These are phyloP conservation scores for Rosa multiflora DNA, from an alignment of 306 rosid genomes.

Conservation along the genomic window DNA sequence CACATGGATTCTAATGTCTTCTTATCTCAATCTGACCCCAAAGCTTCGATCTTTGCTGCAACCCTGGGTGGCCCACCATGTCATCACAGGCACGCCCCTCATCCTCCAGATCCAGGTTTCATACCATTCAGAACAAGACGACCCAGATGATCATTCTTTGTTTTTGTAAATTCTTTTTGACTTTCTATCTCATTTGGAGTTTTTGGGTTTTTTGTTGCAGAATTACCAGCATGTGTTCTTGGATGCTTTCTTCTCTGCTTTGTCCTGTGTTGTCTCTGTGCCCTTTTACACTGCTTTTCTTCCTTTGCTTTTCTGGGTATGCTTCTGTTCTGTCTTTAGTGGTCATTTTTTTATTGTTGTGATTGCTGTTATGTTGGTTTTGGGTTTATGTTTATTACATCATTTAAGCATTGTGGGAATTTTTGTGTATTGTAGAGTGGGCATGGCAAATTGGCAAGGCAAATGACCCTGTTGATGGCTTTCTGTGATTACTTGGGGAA, in stretches of 20 bases:
- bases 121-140: not conserved
- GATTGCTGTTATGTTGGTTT: not conserved
- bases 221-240: conserved; percentile 48
- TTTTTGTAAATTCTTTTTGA: not conserved
- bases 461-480: conserved; percentile 94
- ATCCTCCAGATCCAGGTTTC: conserved; percentile 82
- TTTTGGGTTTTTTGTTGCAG: conserved; percentile 40
- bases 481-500: conserved; percentile 88
- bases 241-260: conserved; percentile 69
- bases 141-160: conserved; percentile 24
- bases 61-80: conserved; percentile 65
- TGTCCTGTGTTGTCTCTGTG: conserved; percentile 88
- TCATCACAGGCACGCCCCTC: conserved; percentile 52
- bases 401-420: not conserved
- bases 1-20: conserved; percentile 55
- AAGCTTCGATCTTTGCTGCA: conserved; percentile 75
- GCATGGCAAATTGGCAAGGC: conserved; percentile 94
- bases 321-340: conserved; percentile 20
- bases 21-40: conserved; percentile 63
- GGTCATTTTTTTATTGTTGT: not conserved
- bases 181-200: conserved; percentile 7
- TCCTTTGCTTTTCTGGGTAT: conserved; percentile 90
- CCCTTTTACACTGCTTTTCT: conserved; percentile 96
- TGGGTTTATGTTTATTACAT: not conserved
- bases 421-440: conserved; percentile 60